Percentiles rank a stretch among this genome's conserved stretches.
Evolutionary conservation across 2,329 filamentous ascomycete species (phyloP).

Genomic region (Anisogramma anomala): DNA sequence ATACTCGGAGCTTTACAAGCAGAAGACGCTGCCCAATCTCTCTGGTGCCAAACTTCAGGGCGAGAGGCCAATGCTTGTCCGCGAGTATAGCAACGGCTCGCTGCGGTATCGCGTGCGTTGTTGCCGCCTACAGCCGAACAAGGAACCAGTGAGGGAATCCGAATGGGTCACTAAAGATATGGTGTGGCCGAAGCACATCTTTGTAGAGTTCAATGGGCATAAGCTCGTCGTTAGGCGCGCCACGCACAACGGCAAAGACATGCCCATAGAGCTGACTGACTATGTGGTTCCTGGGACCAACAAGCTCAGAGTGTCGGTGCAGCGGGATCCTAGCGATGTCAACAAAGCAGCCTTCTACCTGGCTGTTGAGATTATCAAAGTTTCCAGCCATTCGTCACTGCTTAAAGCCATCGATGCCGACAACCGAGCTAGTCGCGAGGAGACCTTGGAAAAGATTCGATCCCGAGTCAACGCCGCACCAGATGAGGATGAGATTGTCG

Average conservation of each 20-base stretch:
- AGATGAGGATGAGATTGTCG: constrained; percentile 52
- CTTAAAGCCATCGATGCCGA: constrained; percentile 27
- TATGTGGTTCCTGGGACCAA: constrained; percentile 49
- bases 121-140: constrained; percentile 26
- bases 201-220: constrained; percentile 53
- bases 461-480: constrained; percentile 27
- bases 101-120: constrained; percentile 59
- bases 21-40: constrained; percentile 20
- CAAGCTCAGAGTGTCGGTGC: constrained; percentile 40
- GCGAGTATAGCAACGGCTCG: constrained; percentile 37
- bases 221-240: constrained; percentile 52
- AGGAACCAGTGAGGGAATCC: constrained; percentile 27
- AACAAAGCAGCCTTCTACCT: constrained; percentile 39
- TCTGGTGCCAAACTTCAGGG: not conserved
- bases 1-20: constrained; percentile 25
- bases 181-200: constrained; percentile 60
- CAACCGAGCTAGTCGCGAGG: constrained; percentile 29
- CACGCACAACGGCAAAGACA: constrained; percentile 60
- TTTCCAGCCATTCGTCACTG: constrained; percentile 35
- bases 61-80: constrained; percentile 22
- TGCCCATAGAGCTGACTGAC: constrained; percentile 64
- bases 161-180: constrained; percentile 55
- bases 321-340: constrained; percentile 14
- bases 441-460: constrained; percentile 48
- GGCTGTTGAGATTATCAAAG: constrained; percentile 58